These are phyloP conservation scores for Tilletiaria anomala DNA, from an alignment of 1,284 basidiomycete genomes.

Conservation along the genomic window DNA sequence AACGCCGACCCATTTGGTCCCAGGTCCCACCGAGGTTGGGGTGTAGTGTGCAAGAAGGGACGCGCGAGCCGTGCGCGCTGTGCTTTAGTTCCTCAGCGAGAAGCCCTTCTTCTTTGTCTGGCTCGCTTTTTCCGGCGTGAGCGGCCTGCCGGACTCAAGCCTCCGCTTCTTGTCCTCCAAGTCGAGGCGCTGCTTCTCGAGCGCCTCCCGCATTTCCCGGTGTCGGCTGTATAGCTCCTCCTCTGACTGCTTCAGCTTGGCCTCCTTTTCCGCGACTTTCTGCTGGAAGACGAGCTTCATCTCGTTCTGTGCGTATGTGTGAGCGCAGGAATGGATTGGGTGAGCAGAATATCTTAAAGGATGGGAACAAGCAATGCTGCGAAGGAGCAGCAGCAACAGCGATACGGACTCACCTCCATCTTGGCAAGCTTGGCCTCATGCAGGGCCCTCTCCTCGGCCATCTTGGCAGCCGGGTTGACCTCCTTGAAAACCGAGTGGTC, in stretches of 20 bases:
- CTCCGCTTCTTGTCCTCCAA: slow-evolving; percentile 96
- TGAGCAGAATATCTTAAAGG: no score
- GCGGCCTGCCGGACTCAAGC: slow-evolving; percentile 57
- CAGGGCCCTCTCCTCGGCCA: slow-evolving; percentile 37
- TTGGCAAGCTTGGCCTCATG: slow-evolving; percentile 38
- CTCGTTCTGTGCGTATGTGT: no score
- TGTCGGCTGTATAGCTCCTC: slow-evolving; percentile 39
- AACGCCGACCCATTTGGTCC: no score
- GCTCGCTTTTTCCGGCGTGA: slow-evolving; percentile 67
- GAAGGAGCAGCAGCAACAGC: no score
- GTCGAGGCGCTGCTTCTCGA: slow-evolving; percentile 89
- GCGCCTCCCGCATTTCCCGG: slow-evolving; percentile 39
- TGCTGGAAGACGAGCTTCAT: slow-evolving; percentile 40
- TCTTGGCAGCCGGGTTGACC: slow-evolving; percentile 44
- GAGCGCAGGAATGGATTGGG: no score
- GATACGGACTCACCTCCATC: slow-evolving; percentile 29
- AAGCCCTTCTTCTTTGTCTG: slow-evolving; percentile 29
- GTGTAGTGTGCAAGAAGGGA: no score
- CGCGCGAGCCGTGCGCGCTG: no score
- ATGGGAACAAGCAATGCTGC: no score
- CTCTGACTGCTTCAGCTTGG: slow-evolving; percentile 39
- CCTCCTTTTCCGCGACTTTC: slow-evolving; percentile 39
- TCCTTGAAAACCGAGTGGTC: slow-evolving; percentile 65
- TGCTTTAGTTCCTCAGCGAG: slow-evolving; percentile 21
- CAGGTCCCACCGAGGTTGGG: no score